A percentile compares a stretch with the other conserved stretches of the same genome.
Conservation (phyloP, 768 basidiomycete species). For the Cyathus striatus region DNA sequence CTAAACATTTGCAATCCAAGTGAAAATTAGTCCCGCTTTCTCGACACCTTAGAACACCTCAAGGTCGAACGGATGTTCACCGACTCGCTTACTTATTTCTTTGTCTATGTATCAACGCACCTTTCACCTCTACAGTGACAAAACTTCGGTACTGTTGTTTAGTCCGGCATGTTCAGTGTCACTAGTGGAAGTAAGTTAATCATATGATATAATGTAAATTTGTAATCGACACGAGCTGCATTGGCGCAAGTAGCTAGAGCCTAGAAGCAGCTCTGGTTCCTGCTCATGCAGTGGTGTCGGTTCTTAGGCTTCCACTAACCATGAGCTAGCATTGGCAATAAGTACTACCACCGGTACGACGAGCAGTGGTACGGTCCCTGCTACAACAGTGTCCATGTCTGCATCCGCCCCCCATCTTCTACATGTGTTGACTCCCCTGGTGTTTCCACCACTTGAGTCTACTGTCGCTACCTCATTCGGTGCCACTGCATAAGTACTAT, state of each 20-base stretch:
- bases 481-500: no score
- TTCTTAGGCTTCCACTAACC: no score
- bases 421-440: conserved; percentile 10
- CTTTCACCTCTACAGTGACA: no score
- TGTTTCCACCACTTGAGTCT: conserved; percentile 2
- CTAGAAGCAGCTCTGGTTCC: conserved; percentile 2
- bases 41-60: no score
- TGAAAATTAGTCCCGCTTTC: no score
- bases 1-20: no score
- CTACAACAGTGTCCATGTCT: no score
- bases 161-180: conserved; percentile 50
- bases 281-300: conserved; percentile 1
- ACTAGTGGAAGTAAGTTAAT: conserved; percentile 40
- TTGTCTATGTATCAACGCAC: no score
- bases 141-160: conserved; percentile 41
- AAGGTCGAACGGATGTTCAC: no score
- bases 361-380: no score
- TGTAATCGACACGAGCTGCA: conserved; percentile 29
- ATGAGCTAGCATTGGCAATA: conserved; percentile 9
- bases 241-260: conserved; percentile 21
- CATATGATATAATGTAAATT: conserved; percentile 1
- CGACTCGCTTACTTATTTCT: no score
- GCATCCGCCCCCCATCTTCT: conserved; percentile 6
- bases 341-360: conserved; percentile 6
- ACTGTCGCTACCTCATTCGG: conserved; percentile 6